Base-by-base conservation (phyloP, 2,329 filamentous ascomycete genomes). In the Xylariaceae sp. region DNA sequence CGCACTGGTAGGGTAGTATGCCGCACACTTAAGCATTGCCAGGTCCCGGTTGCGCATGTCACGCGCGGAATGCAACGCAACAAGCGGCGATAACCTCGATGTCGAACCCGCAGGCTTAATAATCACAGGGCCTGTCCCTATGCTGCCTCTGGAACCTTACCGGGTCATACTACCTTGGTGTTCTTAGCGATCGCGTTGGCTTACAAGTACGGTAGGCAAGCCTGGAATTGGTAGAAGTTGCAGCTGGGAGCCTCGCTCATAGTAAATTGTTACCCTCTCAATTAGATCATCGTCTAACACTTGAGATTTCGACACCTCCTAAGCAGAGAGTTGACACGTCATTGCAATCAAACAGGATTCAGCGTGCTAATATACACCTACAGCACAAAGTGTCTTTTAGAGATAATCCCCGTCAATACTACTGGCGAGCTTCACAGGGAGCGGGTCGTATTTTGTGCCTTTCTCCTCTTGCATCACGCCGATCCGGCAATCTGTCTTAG, bases 401-500 rank as follows among this genome's bases (percentile, higher is more conserved):
- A 16, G 26, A 17, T 23, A 24, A 6, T 19, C 36, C 12, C 24
- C 16, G 14, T 29, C 24, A 31, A n/a, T 24, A 19, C 33, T 39
- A 23, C 28, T n/a, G 36, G 48, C 16, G 28, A 28, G 6, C 16
- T 46, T 46, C 26, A 46, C 43, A 31, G 14, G 26, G 17, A 39
- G 31, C 24, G 36, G 26, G 39, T 52, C 29, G 40, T 41, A 33
- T 40, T 45, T 11, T 24, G 26, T 31, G 23, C 21, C 28, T 16
- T 52, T 28, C 19, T n/a, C 51, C n/a, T 46, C 37, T 41, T 43
- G 34, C 44, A 61, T 60, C 51, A 46, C 41, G 36, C 47, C 29
- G 45, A 44, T 40, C 41, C 57, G 60, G 62, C 44, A 55, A 21
- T 41, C 45, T 59, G 60, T n/a, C n/a, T n/a, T n/a, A n/a, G n/a